A percentile compares a stretch with the other conserved stretches of the same genome.
These are phyloP conservation scores for Stromatinia cepivora DNA, from an alignment of 2,329 filamentous ascomycete genomes.

Conservation along the genomic window DNA sequence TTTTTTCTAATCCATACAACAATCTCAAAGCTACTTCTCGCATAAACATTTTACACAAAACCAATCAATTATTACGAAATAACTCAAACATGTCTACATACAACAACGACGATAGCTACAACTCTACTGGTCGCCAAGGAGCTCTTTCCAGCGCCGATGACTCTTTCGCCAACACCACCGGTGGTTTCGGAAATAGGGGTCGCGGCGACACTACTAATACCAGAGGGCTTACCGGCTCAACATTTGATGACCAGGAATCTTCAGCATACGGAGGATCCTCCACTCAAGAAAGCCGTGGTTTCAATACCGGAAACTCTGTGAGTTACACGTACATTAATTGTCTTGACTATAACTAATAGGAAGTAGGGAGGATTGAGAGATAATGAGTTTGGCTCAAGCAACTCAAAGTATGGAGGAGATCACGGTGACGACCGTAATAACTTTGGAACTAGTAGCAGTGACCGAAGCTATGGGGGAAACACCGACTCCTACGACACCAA, in stretches of 20 bases:
- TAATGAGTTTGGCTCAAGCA: constrained; percentile 25
- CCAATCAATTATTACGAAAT: constrained; percentile 6
- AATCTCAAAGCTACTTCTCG: background rate
- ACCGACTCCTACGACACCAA: constrained; percentile 27
- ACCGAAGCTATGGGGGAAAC: constrained; percentile 22
- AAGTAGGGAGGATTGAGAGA: constrained; percentile 34
- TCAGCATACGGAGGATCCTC: constrained; percentile 19
- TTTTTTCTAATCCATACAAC: background rate
- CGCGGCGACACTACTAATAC: constrained; percentile 5
- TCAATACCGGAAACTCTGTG: constrained; percentile 32
- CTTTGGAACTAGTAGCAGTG: constrained; percentile 19
- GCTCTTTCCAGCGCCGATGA: constrained; percentile 16
- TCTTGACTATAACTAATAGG: constrained; percentile 27
- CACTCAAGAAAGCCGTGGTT: constrained; percentile 20
- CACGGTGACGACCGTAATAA: constrained; percentile 15
- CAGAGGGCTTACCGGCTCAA: constrained; percentile 12
- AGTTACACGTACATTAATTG: constrained; percentile 18
- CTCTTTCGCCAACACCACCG: constrained; percentile 10
- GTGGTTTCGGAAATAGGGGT: constrained; percentile 2
- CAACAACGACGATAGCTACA: constrained; percentile 32
- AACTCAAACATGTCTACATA: constrained; percentile 40
- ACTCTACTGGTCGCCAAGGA: constrained; percentile 17
- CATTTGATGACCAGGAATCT: constrained; percentile 20
- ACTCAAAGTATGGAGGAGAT: constrained; percentile 13
- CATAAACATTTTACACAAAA: background rate